These are phyloP conservation scores for Leptomonas pyrrhocoris DNA, from an alignment of 208 protist species.

Conservation along the genomic window DNA sequence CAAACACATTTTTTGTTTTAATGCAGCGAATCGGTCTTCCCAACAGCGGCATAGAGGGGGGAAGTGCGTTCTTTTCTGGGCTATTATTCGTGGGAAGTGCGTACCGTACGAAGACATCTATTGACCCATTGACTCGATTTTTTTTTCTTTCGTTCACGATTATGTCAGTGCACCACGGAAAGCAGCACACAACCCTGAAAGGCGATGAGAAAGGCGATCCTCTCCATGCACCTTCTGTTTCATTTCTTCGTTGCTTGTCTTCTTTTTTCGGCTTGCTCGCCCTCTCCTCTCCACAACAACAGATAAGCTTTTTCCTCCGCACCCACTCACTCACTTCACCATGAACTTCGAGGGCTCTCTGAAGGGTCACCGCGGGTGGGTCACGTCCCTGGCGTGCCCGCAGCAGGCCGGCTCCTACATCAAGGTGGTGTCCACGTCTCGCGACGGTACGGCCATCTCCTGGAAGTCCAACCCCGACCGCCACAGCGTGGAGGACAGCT, in stretches of 20 bases:
- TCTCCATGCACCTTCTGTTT: background rate
- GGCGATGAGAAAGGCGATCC: no score
- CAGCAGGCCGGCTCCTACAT: conserved; percentile 72
- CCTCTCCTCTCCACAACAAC: background rate
- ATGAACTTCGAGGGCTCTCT: conserved; percentile 91
- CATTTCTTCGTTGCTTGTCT: background rate
- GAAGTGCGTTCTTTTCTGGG: no score
- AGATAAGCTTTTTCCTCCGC: conserved; percentile 24
- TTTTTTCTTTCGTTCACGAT: background rate
- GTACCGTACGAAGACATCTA: background rate
- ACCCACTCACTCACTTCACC: conserved; percentile 17
- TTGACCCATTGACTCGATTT: background rate
- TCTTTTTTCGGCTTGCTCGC: background rate
- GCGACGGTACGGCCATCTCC: conserved; percentile 97
- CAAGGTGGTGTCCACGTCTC: conserved; percentile 90
- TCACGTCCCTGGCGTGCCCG: conserved; percentile 90
- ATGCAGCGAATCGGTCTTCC: no score
- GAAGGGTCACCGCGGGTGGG: conserved; percentile 96
- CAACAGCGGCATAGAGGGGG: no score
- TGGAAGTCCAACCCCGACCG: conserved; percentile 94
- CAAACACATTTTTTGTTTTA: no score
- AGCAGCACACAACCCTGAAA: no score
- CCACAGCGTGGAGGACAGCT: conserved; percentile 75
- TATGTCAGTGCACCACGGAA: no score
- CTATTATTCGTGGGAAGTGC: no score